Evolutionary conservation across 2,329 filamentous ascomycete genomes (phyloP).

Genomic region (Cyphellophora europaea): DNA sequence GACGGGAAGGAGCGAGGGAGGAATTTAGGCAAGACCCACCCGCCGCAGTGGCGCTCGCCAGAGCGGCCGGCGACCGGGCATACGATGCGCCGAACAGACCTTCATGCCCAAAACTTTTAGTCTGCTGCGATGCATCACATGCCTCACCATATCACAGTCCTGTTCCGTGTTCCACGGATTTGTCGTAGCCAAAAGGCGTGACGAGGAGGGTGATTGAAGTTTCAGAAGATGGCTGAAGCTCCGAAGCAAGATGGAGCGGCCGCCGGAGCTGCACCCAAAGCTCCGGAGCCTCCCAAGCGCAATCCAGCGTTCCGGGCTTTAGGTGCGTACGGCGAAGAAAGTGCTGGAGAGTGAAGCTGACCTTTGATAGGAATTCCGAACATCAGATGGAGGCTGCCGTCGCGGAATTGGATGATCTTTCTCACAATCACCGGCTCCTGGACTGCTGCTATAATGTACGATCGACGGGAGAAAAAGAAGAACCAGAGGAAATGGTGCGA

Average conservation of each 20-base stretch:
- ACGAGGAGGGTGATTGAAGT: too few relatives aligned
- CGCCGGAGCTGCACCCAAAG: slow-evolving; percentile 25
- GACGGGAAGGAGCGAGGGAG: too few relatives aligned
- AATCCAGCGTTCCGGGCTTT: slow-evolving; percentile 72
- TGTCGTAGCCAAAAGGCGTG: too few relatives aligned
- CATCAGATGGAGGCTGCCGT: slow-evolving; percentile 75
- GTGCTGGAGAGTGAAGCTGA: slow-evolving; percentile 10
- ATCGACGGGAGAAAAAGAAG: slow-evolving; percentile 79
- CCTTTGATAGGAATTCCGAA: slow-evolving; percentile 61
- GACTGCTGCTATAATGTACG: slow-evolving; percentile 75
- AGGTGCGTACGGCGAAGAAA: slow-evolving; percentile 27
- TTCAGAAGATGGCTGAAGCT: slow-evolving; percentile 30
- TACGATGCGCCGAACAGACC: too few relatives aligned
- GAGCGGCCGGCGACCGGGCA: too few relatives aligned
- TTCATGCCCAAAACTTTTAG: too few relatives aligned
- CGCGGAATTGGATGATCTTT: slow-evolving; percentile 97
- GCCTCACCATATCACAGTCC: too few relatives aligned
- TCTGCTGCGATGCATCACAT: too few relatives aligned
- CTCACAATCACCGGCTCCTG: slow-evolving; percentile 69
- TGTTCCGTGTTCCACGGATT: too few relatives aligned
- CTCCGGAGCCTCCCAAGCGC: slow-evolving; percentile 38
- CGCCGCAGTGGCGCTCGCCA: too few relatives aligned
- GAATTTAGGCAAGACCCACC: too few relatives aligned
- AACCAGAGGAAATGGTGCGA: slow-evolving; percentile 80
- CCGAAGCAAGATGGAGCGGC: slow-evolving; percentile 22